Conservation (phyloP, 179 eudicot genomes). For the Dionaea muscipula region DNA sequence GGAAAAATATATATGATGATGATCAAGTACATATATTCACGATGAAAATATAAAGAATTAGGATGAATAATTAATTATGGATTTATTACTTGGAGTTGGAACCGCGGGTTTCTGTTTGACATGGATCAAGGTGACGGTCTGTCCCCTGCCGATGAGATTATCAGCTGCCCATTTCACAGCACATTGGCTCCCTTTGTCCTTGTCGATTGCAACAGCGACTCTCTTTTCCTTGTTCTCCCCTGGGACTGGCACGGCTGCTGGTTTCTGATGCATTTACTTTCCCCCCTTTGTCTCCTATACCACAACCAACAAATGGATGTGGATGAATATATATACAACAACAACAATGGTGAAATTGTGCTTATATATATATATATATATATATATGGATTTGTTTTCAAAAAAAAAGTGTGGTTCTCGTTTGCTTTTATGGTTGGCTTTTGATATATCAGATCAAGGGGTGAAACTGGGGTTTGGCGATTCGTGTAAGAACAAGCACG, state of each 20-base stretch:
- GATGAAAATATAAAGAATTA: background rate
- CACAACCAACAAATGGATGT: too few species aligned
- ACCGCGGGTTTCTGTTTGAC: constrained; percentile 14
- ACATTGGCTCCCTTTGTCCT: constrained; percentile 37
- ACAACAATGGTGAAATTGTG: too few species aligned
- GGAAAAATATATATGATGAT: background rate
- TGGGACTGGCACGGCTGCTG: background rate
- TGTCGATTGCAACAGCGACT: constrained; percentile 26
- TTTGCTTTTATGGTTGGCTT: too few species aligned
- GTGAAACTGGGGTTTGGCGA: too few species aligned
- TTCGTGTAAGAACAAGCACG: too few species aligned
- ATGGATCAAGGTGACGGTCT: constrained; percentile 31
- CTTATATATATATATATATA: too few species aligned
- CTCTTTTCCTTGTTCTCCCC: constrained; percentile 3
- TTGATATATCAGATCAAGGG: too few species aligned
- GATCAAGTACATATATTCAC: background rate
- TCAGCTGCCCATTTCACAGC: constrained; percentile 40
- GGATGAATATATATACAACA: too few species aligned
- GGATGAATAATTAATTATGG: too few species aligned
- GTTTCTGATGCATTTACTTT: background rate
- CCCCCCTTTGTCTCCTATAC: background rate
- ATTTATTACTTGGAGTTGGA: constrained; percentile 8
- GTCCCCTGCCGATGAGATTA: constrained; percentile 28
- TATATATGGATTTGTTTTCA: too few species aligned
- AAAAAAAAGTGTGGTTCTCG: too few species aligned